Percentiles rank a stretch among this genome's conserved stretches.
Evolutionary conservation across 169 alveolate genomes (phyloP).

Genomic region (Cryptosporidium muris): DNA sequence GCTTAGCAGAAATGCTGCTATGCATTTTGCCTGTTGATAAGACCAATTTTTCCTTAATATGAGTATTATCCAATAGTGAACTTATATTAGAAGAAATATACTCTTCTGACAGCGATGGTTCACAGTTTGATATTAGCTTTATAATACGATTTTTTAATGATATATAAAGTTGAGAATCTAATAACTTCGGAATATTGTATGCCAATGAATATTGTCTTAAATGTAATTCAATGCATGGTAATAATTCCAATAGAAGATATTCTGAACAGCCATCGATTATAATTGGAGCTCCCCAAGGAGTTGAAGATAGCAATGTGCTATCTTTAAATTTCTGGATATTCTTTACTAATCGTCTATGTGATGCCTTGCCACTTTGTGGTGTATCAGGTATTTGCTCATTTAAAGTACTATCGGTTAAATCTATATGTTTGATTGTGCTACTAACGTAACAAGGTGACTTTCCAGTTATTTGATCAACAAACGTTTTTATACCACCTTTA

Average conservation of each 20-base stretch:
- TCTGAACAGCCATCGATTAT: slow-evolving; percentile 29
- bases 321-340: not conserved
- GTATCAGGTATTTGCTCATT: not conserved
- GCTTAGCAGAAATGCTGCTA: not conserved
- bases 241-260: slow-evolving; percentile 10
- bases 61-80: slow-evolving; percentile 5
- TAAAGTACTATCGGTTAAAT: slow-evolving; percentile 2
- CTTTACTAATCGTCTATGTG: too few relatives aligned
- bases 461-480: slow-evolving; percentile 52
- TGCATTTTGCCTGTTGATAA: not conserved
- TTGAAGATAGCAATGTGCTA: not conserved
- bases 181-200: slow-evolving; percentile 20
- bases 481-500: slow-evolving; percentile 40
- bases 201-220: slow-evolving; percentile 23
- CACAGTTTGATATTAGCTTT: slow-evolving; percentile 39
- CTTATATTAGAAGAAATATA: slow-evolving; percentile 37
- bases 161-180: slow-evolving; percentile 18
- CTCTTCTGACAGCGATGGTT: slow-evolving; percentile 31
- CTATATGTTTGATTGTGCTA: not conserved
- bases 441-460: not conserved
- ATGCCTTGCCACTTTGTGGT: not conserved
- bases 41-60: slow-evolving; percentile 26
- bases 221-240: slow-evolving; percentile 28
- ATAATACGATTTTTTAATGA: slow-evolving; percentile 32
- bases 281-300: slow-evolving; percentile 46